Percentiles rank a stretch among this genome's conserved stretches.
Evolutionary conservation across 257 asterid genomes (phyloP).

Genomic region (Vinca minor): DNA sequence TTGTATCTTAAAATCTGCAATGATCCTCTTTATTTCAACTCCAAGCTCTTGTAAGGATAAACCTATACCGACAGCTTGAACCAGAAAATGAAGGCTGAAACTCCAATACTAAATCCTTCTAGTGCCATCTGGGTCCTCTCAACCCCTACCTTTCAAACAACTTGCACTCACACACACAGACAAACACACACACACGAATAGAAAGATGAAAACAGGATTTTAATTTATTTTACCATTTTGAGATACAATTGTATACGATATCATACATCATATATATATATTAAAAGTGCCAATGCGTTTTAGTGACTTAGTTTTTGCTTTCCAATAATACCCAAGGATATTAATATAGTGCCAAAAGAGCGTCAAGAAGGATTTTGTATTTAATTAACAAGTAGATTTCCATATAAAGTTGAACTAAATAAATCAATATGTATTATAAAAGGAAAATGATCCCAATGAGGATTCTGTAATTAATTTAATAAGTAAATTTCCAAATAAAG

Average conservation of each 20-base stretch:
- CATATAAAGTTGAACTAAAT: no score
- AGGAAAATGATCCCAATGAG: no score
- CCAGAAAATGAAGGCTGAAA: neutral
- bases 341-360: no score
- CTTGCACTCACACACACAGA: neutral
- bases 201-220: constrained; percentile 1
- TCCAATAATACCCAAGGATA: no score
- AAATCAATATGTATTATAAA: no score
- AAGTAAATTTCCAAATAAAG: no score
- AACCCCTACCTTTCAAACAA: neutral
- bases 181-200: neutral
- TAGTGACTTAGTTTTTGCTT: no score
- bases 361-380: no score
- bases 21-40: neutral
- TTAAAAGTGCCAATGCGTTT: neutral
- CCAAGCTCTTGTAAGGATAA: neutral
- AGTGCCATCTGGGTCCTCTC: neutral
- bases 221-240: neutral
- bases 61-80: neutral
- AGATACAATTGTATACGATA: neutral
- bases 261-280: no score
- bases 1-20: neutral
- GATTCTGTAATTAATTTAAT: no score
- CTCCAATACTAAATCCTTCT: neutral
- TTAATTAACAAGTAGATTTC: no score